Conservation (phyloP, 2,329 filamentous ascomycete genomes). For the Epichloe festucae region DNA sequence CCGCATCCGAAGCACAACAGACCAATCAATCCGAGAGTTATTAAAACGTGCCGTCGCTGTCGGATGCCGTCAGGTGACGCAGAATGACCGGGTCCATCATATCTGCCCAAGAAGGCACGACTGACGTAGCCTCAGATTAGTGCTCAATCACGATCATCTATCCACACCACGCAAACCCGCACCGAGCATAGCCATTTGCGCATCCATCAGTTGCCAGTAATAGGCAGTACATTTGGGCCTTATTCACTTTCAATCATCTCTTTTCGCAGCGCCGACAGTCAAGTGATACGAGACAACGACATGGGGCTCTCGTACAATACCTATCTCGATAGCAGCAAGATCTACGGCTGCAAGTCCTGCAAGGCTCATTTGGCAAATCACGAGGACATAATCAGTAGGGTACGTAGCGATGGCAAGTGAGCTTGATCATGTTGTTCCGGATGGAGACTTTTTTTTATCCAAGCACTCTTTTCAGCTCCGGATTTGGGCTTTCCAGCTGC, state of each 20-base stretch:
- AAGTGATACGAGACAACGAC: neutral
- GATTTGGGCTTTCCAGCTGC: neutral
- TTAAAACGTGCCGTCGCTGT: neutral
- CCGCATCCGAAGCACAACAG: neutral
- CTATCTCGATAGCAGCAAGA: conserved; percentile 74
- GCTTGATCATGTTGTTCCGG: neutral
- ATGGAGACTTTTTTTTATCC: neutral
- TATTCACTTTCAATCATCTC: neutral
- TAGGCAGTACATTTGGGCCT: neutral
- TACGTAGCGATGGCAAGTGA: conserved; percentile 30
- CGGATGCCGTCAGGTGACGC: neutral
- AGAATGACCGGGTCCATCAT: neutral
- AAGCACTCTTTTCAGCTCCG: neutral
- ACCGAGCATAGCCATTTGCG: neutral
- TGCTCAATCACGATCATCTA: neutral
- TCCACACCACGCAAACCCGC: neutral
- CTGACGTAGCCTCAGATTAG: conserved; percentile 1
- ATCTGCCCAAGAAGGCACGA: neutral
- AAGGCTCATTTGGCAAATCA: conserved; percentile 92
- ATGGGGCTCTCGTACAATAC: conserved; percentile 91
- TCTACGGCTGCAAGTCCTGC: conserved; percentile 89
- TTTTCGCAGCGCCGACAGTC: neutral
- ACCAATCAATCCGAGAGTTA: neutral
- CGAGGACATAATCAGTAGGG: conserved; percentile 88
- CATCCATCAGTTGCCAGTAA: neutral